These are phyloP conservation scores for Microbotryum scabiosae DNA, from an alignment of 1,284 basidiomycete genomes.

Conservation along the genomic window DNA sequence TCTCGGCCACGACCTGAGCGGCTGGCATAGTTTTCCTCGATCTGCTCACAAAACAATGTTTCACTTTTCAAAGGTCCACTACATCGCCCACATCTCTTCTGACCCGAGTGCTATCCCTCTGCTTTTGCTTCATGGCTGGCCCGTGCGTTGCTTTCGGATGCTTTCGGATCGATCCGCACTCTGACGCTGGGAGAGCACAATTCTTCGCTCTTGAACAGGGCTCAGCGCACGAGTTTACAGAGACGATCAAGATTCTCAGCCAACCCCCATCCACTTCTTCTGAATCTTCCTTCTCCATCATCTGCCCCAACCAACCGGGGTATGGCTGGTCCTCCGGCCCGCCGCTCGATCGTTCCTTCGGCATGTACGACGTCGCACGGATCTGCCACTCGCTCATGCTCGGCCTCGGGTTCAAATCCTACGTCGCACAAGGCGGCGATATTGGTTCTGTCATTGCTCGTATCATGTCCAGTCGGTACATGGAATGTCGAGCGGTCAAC, in stretches of 20 bases:
- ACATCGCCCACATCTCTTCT: conserved; percentile 34
- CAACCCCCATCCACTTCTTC: too few relatives aligned
- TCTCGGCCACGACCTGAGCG: neutral
- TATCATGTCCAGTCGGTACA: conserved; percentile 12
- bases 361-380: conserved; percentile 33
- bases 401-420: conserved; percentile 39
- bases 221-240: conserved; percentile 36
- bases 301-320: conserved; percentile 38
- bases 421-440: conserved; percentile 34
- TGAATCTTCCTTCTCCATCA: conserved; percentile 36
- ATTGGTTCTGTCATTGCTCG: conserved; percentile 23
- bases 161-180: too few relatives aligned
- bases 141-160: conserved; percentile 6
- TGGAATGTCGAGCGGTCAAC: conserved; percentile 16
- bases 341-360: conserved; percentile 36
- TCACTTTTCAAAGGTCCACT: conserved; percentile 30
- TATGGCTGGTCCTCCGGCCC: conserved; percentile 30
- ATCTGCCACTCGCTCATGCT: conserved; percentile 38
- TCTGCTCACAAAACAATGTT: too few relatives aligned
- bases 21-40: neutral
- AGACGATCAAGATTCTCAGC: conserved; percentile 35
- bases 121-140: conserved; percentile 40
- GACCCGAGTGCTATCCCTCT: conserved; percentile 37
- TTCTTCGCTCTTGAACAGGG: neutral
- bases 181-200: too few relatives aligned